phyloP scores from a whole-genome alignment of 208 protist genomes.

The Trypanosoma brucei region DNA sequence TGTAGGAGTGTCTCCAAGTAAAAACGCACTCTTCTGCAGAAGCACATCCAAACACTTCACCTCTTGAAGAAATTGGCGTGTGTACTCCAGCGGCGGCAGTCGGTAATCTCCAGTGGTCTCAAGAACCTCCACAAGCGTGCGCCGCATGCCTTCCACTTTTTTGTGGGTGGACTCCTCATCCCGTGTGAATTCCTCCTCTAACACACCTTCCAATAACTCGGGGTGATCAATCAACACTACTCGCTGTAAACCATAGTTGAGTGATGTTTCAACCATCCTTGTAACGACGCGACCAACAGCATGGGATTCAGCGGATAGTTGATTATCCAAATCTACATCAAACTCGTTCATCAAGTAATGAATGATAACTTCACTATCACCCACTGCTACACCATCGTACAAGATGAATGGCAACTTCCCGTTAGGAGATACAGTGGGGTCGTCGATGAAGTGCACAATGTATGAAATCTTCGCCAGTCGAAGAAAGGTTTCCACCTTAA shows the following conservation, averaged over 20 bases:
- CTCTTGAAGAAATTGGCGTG: slow-evolving; percentile 54
- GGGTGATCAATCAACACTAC: slow-evolving; percentile 53
- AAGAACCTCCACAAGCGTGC: slow-evolving; percentile 38
- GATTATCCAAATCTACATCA: slow-evolving; percentile 42
- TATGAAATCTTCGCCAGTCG: slow-evolving; percentile 69
- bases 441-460: slow-evolving; percentile 60
- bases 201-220: slow-evolving; percentile 48
- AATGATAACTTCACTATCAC: slow-evolving; percentile 54
- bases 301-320: slow-evolving; percentile 42
- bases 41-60: slow-evolving; percentile 55
- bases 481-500: slow-evolving; percentile 69
- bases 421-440: slow-evolving; percentile 49
- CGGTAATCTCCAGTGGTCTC: slow-evolving; percentile 52
- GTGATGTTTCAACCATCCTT: slow-evolving; percentile 55
- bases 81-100: slow-evolving; percentile 42
- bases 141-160: slow-evolving; percentile 50
- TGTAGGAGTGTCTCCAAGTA: slow-evolving; percentile 47
- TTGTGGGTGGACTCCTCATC: slow-evolving; percentile 35
- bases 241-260: slow-evolving; percentile 67
- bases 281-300: slow-evolving; percentile 41
- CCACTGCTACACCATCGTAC: slow-evolving; percentile 43
- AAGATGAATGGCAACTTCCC: slow-evolving; percentile 61
- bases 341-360: slow-evolving; percentile 54
- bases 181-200: slow-evolving; percentile 46
- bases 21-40: slow-evolving; percentile 28